Evolutionary conservation across 352 stramenopile species (phyloP).

Genomic region (Phytophthora foliorum): DNA sequence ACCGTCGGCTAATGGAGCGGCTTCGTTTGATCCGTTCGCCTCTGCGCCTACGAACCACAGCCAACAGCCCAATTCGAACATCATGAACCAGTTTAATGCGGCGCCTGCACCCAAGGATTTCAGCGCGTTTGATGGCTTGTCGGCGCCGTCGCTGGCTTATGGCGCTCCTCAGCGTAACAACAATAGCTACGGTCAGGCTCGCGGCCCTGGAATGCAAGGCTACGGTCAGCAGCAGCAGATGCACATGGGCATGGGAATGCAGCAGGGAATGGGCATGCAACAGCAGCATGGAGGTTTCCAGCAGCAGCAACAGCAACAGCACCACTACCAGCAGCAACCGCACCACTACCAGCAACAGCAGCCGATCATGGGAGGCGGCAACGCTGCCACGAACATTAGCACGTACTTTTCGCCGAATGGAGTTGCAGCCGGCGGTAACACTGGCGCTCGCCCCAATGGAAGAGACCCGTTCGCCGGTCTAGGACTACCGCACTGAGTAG

Average conservation of each 20-base stretch:
- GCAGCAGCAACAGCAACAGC: constrained; percentile 39
- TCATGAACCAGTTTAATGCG: constrained; percentile 40
- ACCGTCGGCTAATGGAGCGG: constrained; percentile 21
- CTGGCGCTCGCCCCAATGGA: constrained; percentile 25
- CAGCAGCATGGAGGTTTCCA: constrained; percentile 29
- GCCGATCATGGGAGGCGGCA: constrained; percentile 44
- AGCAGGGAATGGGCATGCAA: constrained; percentile 45
- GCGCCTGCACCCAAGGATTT: constrained; percentile 54
- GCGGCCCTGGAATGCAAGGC: constrained; percentile 32
- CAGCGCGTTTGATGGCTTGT: constrained; percentile 68
- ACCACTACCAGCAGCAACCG: too few relatives aligned
- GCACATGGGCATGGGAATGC: constrained; percentile 46
- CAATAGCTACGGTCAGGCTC: constrained; percentile 39
- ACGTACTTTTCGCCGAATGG: constrained; percentile 50
- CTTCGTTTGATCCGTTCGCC: constrained; percentile 46
- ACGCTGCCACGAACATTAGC: constrained; percentile 55
- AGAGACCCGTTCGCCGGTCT: constrained; percentile 84
- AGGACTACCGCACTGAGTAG: constrained; percentile 58
- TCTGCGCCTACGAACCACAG: constrained; percentile 28
- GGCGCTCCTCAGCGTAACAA: constrained; percentile 34
- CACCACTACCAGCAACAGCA: constrained; percentile 38
- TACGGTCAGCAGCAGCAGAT: constrained; percentile 35
- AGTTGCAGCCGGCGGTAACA: constrained; percentile 25
- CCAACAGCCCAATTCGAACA: constrained; percentile 24
- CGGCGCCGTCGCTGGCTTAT: constrained; percentile 38